Evolutionary conservation across 768 basidiomycete genomes (phyloP).

Genomic region (Crassisporium funariophilum): DNA sequence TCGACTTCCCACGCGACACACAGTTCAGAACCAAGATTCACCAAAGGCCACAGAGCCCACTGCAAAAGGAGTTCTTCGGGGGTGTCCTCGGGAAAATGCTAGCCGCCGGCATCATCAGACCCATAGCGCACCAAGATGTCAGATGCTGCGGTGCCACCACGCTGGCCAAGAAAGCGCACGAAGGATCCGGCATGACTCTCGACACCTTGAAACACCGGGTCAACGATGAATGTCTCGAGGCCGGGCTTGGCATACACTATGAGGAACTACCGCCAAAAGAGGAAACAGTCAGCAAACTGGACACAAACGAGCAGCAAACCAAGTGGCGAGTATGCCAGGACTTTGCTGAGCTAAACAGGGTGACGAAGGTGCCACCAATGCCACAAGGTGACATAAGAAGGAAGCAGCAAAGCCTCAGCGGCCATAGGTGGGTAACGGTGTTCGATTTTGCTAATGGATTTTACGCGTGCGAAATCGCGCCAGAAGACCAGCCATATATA

Average conservation of each 20-base stretch:
- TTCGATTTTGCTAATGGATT: conserved; percentile 43
- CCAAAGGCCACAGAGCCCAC: conserved; percentile 28
- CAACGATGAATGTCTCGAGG: conserved; percentile 34
- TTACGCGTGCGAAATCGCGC: conserved; percentile 23
- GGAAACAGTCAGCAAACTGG: not conserved
- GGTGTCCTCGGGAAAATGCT: conserved; percentile 36
- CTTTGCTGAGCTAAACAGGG: conserved; percentile 33
- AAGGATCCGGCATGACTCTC: conserved; percentile 25
- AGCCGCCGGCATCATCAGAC: conserved; percentile 33
- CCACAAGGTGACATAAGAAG: conserved; percentile 36
- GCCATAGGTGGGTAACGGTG: conserved; percentile 30
- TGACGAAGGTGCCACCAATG: conserved; percentile 27
- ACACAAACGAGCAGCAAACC: not conserved
- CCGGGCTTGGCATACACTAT: conserved; percentile 19
- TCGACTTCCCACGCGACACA: no score
- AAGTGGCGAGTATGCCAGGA: conserved; percentile 40
- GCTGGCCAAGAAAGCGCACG: conserved; percentile 38
- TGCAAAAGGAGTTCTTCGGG: conserved; percentile 32
- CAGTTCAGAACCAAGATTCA: conserved; percentile 30
- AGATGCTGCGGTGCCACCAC: conserved; percentile 31
- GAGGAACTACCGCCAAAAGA: conserved; percentile 22
- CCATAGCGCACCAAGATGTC: conserved; percentile 29
- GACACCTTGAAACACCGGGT: conserved; percentile 35
- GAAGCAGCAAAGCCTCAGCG: conserved; percentile 36
- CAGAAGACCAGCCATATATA: conserved; percentile 29